Evolutionary conservation across 2,329 filamentous ascomycete genomes (phyloP).

Genomic region (Fusarium haematococcum): DNA sequence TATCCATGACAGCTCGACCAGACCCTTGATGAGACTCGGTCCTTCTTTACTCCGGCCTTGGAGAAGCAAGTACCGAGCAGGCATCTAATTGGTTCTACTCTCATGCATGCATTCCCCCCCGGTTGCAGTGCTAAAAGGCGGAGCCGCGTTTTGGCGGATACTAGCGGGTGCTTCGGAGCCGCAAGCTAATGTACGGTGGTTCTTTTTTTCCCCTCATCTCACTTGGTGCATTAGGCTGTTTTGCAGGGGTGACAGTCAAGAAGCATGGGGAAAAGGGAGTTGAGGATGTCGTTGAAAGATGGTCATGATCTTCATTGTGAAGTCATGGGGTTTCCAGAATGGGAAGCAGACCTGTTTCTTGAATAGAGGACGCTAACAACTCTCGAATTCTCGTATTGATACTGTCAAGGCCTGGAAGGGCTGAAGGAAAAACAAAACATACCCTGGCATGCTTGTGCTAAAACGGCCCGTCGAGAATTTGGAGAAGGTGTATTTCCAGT

Average conservation of each 20-base stretch:
- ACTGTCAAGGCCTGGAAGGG: background rate
- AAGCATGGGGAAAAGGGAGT: conserved; percentile 23
- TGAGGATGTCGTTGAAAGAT: background rate
- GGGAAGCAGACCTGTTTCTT: background rate
- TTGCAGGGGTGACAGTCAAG: background rate
- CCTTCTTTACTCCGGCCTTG: conserved; percentile 18
- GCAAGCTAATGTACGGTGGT: conserved; percentile 26
- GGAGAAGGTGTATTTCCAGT: conserved; percentile 10
- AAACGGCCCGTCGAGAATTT: conserved; percentile 3
- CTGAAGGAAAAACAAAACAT: background rate
- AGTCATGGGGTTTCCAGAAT: background rate
- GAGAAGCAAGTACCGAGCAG: conserved; percentile 5
- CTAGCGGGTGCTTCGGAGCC: conserved; percentile 38
- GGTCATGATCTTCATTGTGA: background rate
- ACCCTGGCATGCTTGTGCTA: background rate
- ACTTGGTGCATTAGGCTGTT: conserved; percentile 7
- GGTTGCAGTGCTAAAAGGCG: conserved; percentile 33
- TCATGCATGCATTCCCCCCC: background rate
- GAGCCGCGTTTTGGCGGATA: conserved; percentile 44
- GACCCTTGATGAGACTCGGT: background rate
- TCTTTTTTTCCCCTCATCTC: conserved; percentile 34
- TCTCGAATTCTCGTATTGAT: background rate
- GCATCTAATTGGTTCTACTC: background rate
- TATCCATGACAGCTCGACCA: conserved; percentile 31
- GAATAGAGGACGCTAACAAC: too few species aligned